These are phyloP conservation scores for Musa schizocarpa DNA, from an alignment of 176 grass and related monocot species.

Conservation along the genomic window DNA sequence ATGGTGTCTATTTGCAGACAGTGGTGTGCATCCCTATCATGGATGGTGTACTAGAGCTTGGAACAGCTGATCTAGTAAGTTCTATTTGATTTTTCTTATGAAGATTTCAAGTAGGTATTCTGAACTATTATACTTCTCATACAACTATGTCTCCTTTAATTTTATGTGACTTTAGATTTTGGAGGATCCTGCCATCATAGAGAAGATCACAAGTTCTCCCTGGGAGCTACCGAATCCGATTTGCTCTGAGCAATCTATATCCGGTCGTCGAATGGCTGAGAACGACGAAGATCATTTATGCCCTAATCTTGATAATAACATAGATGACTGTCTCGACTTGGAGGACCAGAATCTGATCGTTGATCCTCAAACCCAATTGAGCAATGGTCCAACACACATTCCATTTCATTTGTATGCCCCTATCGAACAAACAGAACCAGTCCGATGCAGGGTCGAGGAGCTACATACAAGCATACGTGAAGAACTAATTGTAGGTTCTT, in stretches of 20 bases:
- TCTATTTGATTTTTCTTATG: neutral
- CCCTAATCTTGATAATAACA: neutral
- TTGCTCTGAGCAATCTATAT: slow-evolving; percentile 1
- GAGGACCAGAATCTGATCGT: neutral
- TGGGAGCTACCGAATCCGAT: slow-evolving; percentile 32
- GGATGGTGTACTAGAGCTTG: slow-evolving; percentile 69
- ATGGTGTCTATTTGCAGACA: slow-evolving; percentile 33
- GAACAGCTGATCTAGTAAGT: slow-evolving; percentile 57
- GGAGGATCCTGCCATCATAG: slow-evolving; percentile 38
- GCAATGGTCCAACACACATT: too few species aligned
- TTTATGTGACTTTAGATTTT: slow-evolving; percentile 28
- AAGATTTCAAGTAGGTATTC: neutral
- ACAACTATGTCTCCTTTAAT: neutral
- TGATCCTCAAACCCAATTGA: neutral
- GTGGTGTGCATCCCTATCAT: slow-evolving; percentile 58
- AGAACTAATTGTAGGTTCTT: neutral
- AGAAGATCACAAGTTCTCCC: slow-evolving; percentile 29
- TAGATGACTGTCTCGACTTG: neutral
- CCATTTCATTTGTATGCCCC: neutral
- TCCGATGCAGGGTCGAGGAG: slow-evolving; percentile 9
- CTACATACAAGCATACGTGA: neutral
- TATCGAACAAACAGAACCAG: slow-evolving; percentile 9
- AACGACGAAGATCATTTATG: neutral
- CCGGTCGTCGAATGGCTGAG: neutral
- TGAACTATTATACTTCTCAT: neutral